A percentile compares a stretch with the other conserved stretches of the same genome.
Conservation (phyloP, 129 eudicot genomes). For the Tanacetum coccineum region DNA sequence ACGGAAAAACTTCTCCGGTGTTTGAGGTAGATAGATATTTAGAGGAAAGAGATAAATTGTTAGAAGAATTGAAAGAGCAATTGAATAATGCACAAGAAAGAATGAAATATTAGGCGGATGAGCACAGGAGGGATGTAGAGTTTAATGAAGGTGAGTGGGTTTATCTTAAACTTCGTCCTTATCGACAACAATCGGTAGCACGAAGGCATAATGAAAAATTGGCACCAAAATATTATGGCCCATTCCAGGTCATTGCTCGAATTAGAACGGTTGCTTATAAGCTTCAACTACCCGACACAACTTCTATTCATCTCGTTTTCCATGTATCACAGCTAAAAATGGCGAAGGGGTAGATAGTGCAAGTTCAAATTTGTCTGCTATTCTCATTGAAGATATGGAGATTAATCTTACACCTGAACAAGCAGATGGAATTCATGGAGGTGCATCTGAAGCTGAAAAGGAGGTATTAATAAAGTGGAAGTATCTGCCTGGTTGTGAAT, state of each 20-base stretch:
- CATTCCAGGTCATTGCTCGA: background rate
- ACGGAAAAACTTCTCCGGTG: background rate
- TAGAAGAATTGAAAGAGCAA: background rate
- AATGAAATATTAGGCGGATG: background rate
- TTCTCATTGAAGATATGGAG: background rate
- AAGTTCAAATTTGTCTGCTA: background rate
- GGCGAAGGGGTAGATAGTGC: background rate
- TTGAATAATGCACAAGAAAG: background rate
- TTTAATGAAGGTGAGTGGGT: background rate
- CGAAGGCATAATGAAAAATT: background rate
- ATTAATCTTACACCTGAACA: background rate
- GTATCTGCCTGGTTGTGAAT: background rate
- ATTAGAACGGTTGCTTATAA: background rate
- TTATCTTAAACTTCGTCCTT: background rate
- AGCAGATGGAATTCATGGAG: background rate
- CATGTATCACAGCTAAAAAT: background rate
- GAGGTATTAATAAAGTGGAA: background rate
- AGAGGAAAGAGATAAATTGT: background rate
- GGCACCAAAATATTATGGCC: background rate
- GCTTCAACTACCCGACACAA: background rate
- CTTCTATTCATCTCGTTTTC: background rate
- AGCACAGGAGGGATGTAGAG: background rate
- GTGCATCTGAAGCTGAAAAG: too few relatives aligned
- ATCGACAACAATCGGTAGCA: background rate
- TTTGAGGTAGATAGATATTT: background rate